Evolutionary conservation across 2,329 filamentous ascomycete genomes (phyloP), one percentile per base, ranked within the genome.

Genomic region (Penicillium brevicompactum): DNA sequence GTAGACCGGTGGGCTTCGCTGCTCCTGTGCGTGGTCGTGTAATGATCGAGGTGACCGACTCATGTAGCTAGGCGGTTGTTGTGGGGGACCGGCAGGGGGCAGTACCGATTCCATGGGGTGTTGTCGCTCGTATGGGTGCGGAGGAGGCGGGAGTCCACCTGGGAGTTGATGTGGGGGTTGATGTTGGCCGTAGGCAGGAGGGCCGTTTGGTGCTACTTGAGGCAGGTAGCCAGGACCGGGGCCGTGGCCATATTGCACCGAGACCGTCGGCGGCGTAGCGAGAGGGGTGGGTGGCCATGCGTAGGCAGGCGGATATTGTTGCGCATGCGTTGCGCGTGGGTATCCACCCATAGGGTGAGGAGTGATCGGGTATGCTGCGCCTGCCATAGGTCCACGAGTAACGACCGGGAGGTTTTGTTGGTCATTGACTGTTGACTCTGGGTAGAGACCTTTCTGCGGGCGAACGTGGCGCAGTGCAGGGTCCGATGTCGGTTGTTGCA

Each of bases 371-470:
- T 84, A 86, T 10, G 73, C 64, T 14, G 82, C 79, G 9, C 82
- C 83, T 31, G 78, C 75, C 83, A 87, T 86, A 5, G 85, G 91
- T 0, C 88, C 84, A 62, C 91, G 85, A 11, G 91, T 93, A 38
- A 95, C 84, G 2, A 90, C 87, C 11, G 92, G 91, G 13, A 91
- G 87, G 55, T 88, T 88, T 70, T 88, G 88, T 59, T 87, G 83
- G 68, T 97, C 93, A 69, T 91, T 91, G 64, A 97, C 86, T 44
- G 91, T 96, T 1, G 93, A 96, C 74, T 99, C 94, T 0, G 94
- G 94, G 72, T 99, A 99, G 85, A 97, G 91, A 70, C 92, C 93
- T 80, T 96, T 97, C 44, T 88, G 84, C 0, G 93, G 93, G 2
- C 90, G 81, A 59, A 99, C 94, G 69, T 90, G 85, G 65, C 92